Percentiles rank a stretch among this genome's conserved stretches.
These are phyloP conservation scores for Cornus suecica DNA, from an alignment of 148 eudicot species.

Conservation along the genomic window DNA sequence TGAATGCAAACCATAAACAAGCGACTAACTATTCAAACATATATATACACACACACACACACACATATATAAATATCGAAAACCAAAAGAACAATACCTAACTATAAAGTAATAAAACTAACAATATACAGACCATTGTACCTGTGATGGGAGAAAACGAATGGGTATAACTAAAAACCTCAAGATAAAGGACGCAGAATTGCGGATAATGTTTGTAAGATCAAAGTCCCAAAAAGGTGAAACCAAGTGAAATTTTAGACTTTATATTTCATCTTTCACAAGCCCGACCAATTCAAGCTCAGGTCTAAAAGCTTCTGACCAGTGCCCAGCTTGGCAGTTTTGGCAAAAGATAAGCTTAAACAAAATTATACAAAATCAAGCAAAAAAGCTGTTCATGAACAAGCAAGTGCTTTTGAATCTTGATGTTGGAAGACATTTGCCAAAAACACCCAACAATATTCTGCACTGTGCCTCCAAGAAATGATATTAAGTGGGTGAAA, in stretches of 20 bases:
- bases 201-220: too few species aligned
- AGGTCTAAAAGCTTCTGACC: background rate
- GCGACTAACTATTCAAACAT: background rate
- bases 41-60: too few species aligned
- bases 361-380: too few species aligned
- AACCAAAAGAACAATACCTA: background rate
- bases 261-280: background rate
- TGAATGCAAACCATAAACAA: background rate
- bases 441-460: conserved; percentile 12
- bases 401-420: background rate
- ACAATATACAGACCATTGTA: too few species aligned
- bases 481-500: conserved; percentile 31
- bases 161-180: too few species aligned
- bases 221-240: too few species aligned
- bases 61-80: background rate
- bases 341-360: background rate
- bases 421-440: background rate
- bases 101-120: background rate
- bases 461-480: conserved; percentile 66
- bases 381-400: background rate
- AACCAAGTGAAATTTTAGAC: too few species aligned
- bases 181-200: too few species aligned
- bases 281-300: background rate
- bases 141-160: too few species aligned
- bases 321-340: too few species aligned